Conservation (phyloP, 116 monocot genomes). For the Iris pallida region DNA sequence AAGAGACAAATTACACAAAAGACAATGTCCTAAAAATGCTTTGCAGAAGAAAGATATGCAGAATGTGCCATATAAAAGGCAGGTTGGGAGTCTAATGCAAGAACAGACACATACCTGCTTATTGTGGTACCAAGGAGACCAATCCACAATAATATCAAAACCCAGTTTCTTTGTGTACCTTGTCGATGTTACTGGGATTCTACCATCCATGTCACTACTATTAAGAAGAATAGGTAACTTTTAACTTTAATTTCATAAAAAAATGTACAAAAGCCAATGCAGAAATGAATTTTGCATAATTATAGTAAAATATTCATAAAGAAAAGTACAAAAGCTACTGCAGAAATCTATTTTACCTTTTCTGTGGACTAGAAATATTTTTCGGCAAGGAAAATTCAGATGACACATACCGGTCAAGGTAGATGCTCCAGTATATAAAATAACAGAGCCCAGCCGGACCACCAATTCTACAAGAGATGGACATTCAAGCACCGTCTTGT, state of each 20-base stretch:
- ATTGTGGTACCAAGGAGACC: conserved; percentile 46
- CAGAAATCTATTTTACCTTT: conserved; percentile 38
- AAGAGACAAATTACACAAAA: too few species aligned
- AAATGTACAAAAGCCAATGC: too few species aligned
- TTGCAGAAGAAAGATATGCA: too few species aligned
- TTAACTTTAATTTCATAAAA: too few species aligned
- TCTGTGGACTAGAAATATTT: conserved; percentile 66
- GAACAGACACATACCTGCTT: conserved; percentile 28
- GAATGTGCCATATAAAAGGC: too few species aligned
- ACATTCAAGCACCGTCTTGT: conserved; percentile 18
- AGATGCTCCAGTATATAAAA: conserved; percentile 86
- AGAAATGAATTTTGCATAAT: too few species aligned
- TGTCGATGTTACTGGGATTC: conserved; percentile 58
- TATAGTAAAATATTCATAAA: too few species aligned
- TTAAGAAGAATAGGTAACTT: too few species aligned
- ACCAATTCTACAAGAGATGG: conserved; percentile 33
- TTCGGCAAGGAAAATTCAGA: conserved; percentile 89
- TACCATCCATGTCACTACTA: conserved; percentile 60
- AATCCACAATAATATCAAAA: conserved; percentile 25
- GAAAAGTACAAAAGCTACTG: too few species aligned
- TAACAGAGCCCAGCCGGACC: conserved; percentile 95
- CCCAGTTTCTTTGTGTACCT: conserved; percentile 53
- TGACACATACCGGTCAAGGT: conserved; percentile 87
- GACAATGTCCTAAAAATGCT: too few species aligned
- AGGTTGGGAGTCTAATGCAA: too few species aligned